Evolutionary conservation across 179 eudicot species (phyloP).

Genomic region (Vitellaria paradoxa): DNA sequence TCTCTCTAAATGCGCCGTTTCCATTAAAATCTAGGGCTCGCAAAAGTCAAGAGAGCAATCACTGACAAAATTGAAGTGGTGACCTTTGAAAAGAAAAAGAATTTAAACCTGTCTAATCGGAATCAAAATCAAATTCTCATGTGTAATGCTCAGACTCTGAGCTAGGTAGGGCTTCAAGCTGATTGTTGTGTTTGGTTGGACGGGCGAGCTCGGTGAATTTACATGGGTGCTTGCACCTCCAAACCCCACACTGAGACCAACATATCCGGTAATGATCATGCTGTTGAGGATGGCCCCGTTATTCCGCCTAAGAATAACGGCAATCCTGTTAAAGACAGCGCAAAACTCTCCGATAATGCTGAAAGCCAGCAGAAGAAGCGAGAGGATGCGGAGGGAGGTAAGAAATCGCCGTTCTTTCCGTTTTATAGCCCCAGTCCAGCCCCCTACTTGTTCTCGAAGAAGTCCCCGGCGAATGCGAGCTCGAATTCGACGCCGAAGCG

Average conservation of each 20-base stretch:
- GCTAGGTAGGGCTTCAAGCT: background rate
- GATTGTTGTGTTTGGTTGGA: background rate
- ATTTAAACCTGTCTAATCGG: background rate
- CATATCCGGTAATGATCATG: conserved; percentile 6
- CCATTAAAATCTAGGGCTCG: background rate
- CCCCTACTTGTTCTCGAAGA: conserved; percentile 48
- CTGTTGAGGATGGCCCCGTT: background rate
- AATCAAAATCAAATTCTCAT: background rate
- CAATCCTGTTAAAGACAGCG: background rate
- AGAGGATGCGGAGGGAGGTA: conserved; percentile 16
- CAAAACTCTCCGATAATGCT: background rate
- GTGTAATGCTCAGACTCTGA: conserved; percentile 4
- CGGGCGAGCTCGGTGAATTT: background rate
- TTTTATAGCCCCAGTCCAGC: conserved; percentile 66
- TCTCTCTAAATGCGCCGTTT: conserved; percentile 6
- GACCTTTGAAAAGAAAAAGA: background rate
- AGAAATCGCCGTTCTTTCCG: conserved; percentile 54
- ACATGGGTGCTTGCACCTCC: conserved; percentile 51
- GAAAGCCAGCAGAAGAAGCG: background rate
- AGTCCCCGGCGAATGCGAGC: conserved; percentile 41
- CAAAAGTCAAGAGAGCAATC: background rate
- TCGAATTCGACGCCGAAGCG: conserved; percentile 48
- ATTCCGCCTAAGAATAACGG: background rate
- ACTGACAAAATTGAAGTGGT: background rate
- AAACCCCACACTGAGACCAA: conserved; percentile 23